These are phyloP conservation scores for Yueomyces sp. DNA, from an alignment of 805 yeast species.

Conservation along the genomic window DNA sequence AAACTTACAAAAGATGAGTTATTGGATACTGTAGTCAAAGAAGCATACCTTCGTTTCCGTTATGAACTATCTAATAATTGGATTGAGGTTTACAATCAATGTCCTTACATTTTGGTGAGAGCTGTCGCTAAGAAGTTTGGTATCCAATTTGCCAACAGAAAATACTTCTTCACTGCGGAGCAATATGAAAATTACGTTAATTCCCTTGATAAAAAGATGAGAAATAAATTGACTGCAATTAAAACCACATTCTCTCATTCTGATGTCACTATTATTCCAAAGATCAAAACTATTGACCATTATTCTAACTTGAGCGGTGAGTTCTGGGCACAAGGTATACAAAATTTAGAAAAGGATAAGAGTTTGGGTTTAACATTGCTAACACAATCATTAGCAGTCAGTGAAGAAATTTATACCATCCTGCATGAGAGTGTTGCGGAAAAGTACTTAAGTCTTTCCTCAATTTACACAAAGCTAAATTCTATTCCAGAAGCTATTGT, in stretches of 20 bases:
- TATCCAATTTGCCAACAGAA: conserved; percentile 58
- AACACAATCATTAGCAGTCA: conserved; percentile 54
- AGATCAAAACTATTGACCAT: conserved; percentile 58
- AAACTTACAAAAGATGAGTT: conserved; percentile 35
- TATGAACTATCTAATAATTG: conserved; percentile 38
- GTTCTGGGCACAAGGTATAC: conserved; percentile 51
- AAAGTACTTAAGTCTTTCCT: conserved; percentile 52
- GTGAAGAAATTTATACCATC: conserved; percentile 74
- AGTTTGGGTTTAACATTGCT: conserved; percentile 52
- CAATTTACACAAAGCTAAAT: conserved; percentile 48
- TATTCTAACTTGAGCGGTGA: conserved; percentile 61
- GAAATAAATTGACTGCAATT: conserved; percentile 18
- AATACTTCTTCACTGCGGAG: conserved; percentile 30
- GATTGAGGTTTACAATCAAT: conserved; percentile 25
- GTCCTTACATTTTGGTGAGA: conserved; percentile 40
- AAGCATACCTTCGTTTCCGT: conserved; percentile 54
- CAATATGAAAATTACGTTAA: conserved; percentile 20
- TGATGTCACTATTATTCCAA: conserved; percentile 65
- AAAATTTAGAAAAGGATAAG: conserved; percentile 26
- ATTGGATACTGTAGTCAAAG: conserved; percentile 30
- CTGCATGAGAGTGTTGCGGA: conserved; percentile 70
- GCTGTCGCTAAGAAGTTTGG: conserved; percentile 70
- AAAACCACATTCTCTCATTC: conserved; percentile 37
- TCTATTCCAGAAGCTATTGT: conserved; percentile 45
- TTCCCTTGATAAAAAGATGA: conserved; percentile 26